A percentile compares a stretch with the other conserved stretches of the same genome.
Evolutionary conservation across 2,329 filamentous ascomycete genomes (phyloP).

Genomic region (Orbilia javanica): DNA sequence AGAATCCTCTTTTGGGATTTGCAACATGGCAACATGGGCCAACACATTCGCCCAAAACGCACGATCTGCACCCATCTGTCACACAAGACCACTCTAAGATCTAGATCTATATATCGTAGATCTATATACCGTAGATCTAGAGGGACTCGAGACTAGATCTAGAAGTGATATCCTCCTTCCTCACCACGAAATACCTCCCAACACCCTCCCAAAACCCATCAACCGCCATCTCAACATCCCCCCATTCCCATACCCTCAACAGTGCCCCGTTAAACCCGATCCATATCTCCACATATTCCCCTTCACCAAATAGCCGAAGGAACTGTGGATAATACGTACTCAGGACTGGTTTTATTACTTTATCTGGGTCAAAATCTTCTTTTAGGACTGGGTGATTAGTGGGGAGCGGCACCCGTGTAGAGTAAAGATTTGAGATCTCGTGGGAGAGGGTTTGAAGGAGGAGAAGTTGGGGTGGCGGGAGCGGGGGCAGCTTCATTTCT

Average conservation of each 20-base stretch:
- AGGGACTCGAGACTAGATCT: no score
- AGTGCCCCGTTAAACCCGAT: conserved; percentile 23
- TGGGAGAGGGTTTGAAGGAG: conserved; percentile 8
- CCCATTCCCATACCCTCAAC: conserved; percentile 32
- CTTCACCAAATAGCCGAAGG: conserved; percentile 1
- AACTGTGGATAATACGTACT: conserved; percentile 14
- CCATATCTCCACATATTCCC: conserved; percentile 11
- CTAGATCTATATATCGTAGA: no score
- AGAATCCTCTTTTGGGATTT: neutral
- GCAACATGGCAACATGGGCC: conserved; percentile 9
- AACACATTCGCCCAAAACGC: neutral
- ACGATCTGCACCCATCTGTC: no score
- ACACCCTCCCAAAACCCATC: conserved; percentile 17
- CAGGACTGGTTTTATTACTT: conserved; percentile 12
- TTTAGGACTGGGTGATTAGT: neutral
- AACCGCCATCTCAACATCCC: neutral
- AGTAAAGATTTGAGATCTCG: neutral
- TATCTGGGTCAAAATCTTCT: conserved; percentile 4
- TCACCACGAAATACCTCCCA: neutral
- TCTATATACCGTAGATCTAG: no score
- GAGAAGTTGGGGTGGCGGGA: neutral
- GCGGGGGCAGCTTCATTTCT: neutral
- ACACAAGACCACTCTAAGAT: no score
- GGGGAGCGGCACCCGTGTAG: neutral
- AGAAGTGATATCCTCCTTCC: neutral